Conservation (phyloP, 805 yeast species). For the Suhomyces canberraensis region DNA sequence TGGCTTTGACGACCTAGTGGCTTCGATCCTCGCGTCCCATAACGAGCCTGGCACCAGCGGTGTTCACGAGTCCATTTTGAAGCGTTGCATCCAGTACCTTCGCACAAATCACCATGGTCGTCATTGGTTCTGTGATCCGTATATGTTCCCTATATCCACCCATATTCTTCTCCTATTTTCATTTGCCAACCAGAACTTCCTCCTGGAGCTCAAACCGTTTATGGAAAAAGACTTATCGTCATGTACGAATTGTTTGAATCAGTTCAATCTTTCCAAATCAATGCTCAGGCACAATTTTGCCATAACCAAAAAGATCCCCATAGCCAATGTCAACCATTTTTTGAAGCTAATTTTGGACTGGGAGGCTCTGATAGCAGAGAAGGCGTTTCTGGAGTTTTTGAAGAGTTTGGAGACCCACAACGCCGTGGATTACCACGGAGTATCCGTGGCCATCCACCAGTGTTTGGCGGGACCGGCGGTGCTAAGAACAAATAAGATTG, state of each 20-base stretch:
- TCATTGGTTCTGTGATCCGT: conserved; percentile 60
- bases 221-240: conserved; percentile 38
- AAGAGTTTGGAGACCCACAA: neutral
- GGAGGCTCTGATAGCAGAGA: conserved; percentile 20
- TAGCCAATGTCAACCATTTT: conserved; percentile 28
- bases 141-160: conserved; percentile 45
- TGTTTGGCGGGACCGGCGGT: conserved; percentile 9
- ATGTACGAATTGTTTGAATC: conserved; percentile 54
- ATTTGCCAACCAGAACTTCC: conserved; percentile 47
- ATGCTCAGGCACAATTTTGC: conserved; percentile 51
- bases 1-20: conserved; percentile 21
- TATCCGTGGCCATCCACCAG: conserved; percentile 1
- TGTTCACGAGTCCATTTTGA: conserved; percentile 26
- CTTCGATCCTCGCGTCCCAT: conserved; percentile 23
- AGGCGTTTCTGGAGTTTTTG: neutral
- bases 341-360: conserved; percentile 33
- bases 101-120: conserved; percentile 13
- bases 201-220: conserved; percentile 39
- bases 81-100: conserved; percentile 23
- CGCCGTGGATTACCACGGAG: no score
- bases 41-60: conserved; percentile 23
- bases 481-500: conserved; percentile 3
- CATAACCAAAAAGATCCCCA: conserved; percentile 42
- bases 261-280: conserved; percentile 54
- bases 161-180: conserved; percentile 61